These are phyloP conservation scores for Patellaria atrata DNA, from an alignment of 495 filamentous ascomycete species.

Conservation along the genomic window DNA sequence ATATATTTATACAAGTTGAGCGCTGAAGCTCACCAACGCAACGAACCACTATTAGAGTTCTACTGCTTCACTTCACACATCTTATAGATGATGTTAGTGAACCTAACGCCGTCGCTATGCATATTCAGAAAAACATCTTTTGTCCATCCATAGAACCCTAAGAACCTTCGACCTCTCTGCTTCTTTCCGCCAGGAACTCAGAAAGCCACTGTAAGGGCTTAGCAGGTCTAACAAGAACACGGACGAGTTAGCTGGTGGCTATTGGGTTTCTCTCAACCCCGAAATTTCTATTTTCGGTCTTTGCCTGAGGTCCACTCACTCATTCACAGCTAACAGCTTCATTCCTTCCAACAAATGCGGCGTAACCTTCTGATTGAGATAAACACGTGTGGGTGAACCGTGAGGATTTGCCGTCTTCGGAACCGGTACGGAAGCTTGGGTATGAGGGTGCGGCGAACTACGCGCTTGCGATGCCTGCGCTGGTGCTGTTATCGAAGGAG, in stretches of 20 bases:
- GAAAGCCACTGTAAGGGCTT: constrained; percentile 76
- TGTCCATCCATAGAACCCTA: constrained; percentile 4
- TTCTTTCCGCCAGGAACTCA: constrained; percentile 72
- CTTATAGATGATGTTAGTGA: no score
- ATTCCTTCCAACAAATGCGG: constrained; percentile 77
- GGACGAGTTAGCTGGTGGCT: constrained; percentile 14
- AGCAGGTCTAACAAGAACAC: constrained; percentile 46
- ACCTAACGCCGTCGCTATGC: constrained; percentile 3
- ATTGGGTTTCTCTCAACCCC: neutral
- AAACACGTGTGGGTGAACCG: constrained; percentile 74
- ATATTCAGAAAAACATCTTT: constrained; percentile 1
- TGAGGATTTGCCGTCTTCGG: constrained; percentile 36
- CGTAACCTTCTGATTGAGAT: constrained; percentile 81
- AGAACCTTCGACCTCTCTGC: constrained; percentile 45
- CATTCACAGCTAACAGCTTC: constrained; percentile 71
- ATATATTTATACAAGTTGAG: no score
- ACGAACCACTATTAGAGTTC: no score
- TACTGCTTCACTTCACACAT: no score
- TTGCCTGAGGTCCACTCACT: constrained; percentile 42
- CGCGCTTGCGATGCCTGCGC: constrained; percentile 10
- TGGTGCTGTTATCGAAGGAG: constrained; percentile 8
- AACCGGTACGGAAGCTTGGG: constrained; percentile 25
- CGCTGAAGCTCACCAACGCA: no score
- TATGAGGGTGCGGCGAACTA: constrained; percentile 24
- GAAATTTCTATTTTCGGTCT: constrained; percentile 2